Evolutionary conservation across 140 eudicot genomes (phyloP).

Genomic region (Anethum foeniculum): DNA sequence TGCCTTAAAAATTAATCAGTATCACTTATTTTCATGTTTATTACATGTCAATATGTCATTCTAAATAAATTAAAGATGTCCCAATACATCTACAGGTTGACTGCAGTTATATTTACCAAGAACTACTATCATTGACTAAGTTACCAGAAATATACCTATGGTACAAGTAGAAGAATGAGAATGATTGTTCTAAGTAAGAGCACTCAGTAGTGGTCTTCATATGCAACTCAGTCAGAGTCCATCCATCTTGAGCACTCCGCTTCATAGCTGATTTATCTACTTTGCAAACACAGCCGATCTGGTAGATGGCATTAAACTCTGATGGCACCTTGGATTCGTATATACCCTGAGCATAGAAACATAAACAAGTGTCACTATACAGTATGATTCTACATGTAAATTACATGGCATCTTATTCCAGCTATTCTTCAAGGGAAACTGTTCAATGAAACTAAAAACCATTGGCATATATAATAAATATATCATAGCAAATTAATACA

Average conservation of each 20-base stretch:
- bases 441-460: not conserved
- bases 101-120: not conserved
- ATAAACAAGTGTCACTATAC: not conserved
- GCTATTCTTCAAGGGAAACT: not conserved
- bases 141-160: constrained; percentile 54
- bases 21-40: not conserved
- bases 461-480: not conserved
- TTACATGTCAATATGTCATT: not conserved
- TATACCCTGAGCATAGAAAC: constrained; percentile 57
- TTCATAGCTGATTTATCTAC: constrained; percentile 77
- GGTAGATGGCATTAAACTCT: constrained; percentile 69
- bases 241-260: constrained; percentile 64
- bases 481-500: not conserved
- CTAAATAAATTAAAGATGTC: not conserved
- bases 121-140: not conserved
- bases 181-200: constrained; percentile 66
- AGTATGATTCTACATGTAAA: not conserved
- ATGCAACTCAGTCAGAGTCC: constrained; percentile 74
- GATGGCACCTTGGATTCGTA: constrained; percentile 83
- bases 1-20: not conserved
- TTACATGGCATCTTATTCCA: constrained; percentile 1
- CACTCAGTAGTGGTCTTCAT: constrained; percentile 98
- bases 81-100: not conserved
- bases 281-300: constrained; percentile 96
- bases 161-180: constrained; percentile 78